These are phyloP conservation scores for Grosmannia serpens DNA, from an alignment of 2,329 filamentous ascomycete genomes.

Conservation along the genomic window DNA sequence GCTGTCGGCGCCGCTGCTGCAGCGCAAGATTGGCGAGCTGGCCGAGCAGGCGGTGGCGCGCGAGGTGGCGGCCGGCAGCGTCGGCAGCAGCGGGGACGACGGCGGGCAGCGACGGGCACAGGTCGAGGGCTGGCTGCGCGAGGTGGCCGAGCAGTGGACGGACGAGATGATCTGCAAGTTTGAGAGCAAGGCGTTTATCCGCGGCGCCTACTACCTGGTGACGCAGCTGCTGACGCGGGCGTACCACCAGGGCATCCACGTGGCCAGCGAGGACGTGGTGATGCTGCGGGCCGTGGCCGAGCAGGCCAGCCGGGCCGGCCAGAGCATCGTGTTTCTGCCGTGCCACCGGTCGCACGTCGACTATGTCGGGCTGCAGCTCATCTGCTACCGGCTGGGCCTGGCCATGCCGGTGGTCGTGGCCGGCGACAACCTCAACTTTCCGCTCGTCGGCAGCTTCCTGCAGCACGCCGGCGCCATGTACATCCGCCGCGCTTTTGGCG, in stretches of 20 bases:
- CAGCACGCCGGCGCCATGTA: slow-evolving; percentile 97
- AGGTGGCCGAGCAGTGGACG: slow-evolving; percentile 77
- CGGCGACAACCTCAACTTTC: slow-evolving; percentile 93
- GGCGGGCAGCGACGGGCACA: slow-evolving; percentile 46
- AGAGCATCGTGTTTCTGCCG: slow-evolving; percentile 91
- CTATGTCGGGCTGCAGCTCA: slow-evolving; percentile 87
- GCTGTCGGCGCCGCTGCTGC: slow-evolving; percentile 63
- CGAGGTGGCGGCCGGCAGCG: slow-evolving; percentile 51
- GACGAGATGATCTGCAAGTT: slow-evolving; percentile 99
- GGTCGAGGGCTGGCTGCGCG: slow-evolving; percentile 61
- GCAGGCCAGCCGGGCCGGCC: slow-evolving; percentile 72
- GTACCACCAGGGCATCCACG: slow-evolving; percentile 95
- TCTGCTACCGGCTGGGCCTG: slow-evolving; percentile 87
- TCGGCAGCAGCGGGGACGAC: slow-evolving; percentile 24
- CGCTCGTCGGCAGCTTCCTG: slow-evolving; percentile 75
- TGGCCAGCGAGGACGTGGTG: slow-evolving; percentile 87
- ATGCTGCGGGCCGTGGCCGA: slow-evolving; percentile 72
- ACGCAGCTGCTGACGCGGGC: slow-evolving; percentile 85
- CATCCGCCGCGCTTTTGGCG: slow-evolving; percentile 85
- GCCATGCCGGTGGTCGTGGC: slow-evolving; percentile 85
- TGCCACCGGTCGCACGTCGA: slow-evolving; percentile 94
- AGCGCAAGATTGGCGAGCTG: slow-evolving; percentile 61
- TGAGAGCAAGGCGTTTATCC: slow-evolving; percentile 86
- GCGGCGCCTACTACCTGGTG: slow-evolving; percentile 78
- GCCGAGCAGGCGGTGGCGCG: slow-evolving; percentile 62